These are phyloP conservation scores for Capronia coronata DNA, from an alignment of 2,329 filamentous ascomycete species.

Conservation along the genomic window DNA sequence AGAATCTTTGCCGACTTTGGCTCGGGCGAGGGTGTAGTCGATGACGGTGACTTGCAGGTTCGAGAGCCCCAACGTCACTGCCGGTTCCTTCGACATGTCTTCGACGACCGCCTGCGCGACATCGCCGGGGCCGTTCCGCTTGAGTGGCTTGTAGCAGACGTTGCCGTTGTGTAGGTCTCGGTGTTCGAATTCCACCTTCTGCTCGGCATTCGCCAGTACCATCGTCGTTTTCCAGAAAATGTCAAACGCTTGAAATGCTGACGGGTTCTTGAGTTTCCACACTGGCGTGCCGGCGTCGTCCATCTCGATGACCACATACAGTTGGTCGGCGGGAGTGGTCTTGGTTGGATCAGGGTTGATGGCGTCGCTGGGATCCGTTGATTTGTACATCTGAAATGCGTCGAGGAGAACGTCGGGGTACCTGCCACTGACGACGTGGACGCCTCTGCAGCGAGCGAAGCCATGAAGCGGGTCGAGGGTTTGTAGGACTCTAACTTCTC, in stretches of 20 bases:
- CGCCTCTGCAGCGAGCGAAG: slow-evolving; percentile 56
- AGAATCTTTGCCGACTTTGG: slow-evolving; percentile 37
- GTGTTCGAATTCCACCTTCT: slow-evolving; percentile 57
- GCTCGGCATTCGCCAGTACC: slow-evolving; percentile 56
- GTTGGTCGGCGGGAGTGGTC: slow-evolving; percentile 47
- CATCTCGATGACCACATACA: slow-evolving; percentile 62
- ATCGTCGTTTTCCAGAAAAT: slow-evolving; percentile 62
- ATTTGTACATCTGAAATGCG: slow-evolving; percentile 39
- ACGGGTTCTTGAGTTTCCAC: slow-evolving; percentile 41
- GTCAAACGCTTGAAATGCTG: slow-evolving; percentile 50
- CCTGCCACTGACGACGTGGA: slow-evolving; percentile 52
- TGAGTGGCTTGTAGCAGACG: slow-evolving; percentile 49
- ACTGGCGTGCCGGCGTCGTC: slow-evolving; percentile 57
- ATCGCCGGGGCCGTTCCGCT: slow-evolving; percentile 34
- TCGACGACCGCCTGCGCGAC: slow-evolving; percentile 30
- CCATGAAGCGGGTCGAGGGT: slow-evolving; percentile 55
- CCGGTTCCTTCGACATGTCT: slow-evolving; percentile 30
- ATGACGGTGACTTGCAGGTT: slow-evolving; percentile 58
- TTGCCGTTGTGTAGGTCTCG: slow-evolving; percentile 63
- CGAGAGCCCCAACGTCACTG: slow-evolving; percentile 46
- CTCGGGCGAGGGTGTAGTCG: slow-evolving; percentile 62
- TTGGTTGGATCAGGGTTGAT: slow-evolving; percentile 51
- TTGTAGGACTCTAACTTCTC: slow-evolving; percentile 49
- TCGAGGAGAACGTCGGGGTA: slow-evolving; percentile 48
- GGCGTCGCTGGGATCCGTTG: slow-evolving; percentile 39